Evolutionary conservation across 1,284 basidiomycete genomes (phyloP).

Genomic region (Cutaneotrichosporon cyanovorans): DNA sequence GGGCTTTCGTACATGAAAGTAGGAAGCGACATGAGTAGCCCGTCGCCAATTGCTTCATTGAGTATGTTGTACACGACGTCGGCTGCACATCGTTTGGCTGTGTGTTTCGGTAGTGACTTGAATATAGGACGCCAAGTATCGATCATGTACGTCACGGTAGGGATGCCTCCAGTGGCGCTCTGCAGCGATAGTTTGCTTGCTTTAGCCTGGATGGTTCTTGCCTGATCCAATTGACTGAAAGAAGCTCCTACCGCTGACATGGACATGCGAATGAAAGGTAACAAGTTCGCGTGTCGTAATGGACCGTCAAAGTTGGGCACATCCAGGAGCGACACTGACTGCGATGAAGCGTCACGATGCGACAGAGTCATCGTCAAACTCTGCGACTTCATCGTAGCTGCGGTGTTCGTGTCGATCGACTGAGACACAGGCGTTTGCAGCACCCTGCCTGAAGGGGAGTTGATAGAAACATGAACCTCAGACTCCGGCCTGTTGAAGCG

Average conservation of each 20-base stretch:
- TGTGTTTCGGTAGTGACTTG: neutral
- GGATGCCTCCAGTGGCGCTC: conserved; percentile 16
- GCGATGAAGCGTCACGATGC: neutral
- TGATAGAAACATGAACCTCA: neutral
- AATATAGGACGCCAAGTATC: conserved; percentile 15
- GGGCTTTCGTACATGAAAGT: conserved; percentile 28
- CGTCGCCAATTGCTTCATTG: conserved; percentile 8
- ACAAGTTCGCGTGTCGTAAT: neutral
- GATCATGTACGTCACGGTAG: conserved; percentile 11
- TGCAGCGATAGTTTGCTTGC: conserved; percentile 5
- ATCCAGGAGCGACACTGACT: conserved; percentile 8
- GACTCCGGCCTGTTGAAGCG: conserved; percentile 5
- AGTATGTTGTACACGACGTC: conserved; percentile 23
- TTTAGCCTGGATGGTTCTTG: conserved; percentile 9
- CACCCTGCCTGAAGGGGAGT: conserved; percentile 1
- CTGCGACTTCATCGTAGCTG: neutral
- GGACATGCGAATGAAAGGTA: conserved; percentile 4
- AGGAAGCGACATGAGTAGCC: conserved; percentile 18
- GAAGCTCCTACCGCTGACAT: conserved; percentile 1
- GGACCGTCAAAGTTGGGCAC: conserved; percentile 4
- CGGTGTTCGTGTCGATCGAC: neutral
- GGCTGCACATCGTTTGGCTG: neutral
- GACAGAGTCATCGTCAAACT: neutral
- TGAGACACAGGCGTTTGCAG: conserved; percentile 5
- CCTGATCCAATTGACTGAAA: neutral